These are phyloP conservation scores for Paraconiothyrium brasiliense DNA, from an alignment of 2,329 filamentous ascomycete genomes.

Conservation along the genomic window DNA sequence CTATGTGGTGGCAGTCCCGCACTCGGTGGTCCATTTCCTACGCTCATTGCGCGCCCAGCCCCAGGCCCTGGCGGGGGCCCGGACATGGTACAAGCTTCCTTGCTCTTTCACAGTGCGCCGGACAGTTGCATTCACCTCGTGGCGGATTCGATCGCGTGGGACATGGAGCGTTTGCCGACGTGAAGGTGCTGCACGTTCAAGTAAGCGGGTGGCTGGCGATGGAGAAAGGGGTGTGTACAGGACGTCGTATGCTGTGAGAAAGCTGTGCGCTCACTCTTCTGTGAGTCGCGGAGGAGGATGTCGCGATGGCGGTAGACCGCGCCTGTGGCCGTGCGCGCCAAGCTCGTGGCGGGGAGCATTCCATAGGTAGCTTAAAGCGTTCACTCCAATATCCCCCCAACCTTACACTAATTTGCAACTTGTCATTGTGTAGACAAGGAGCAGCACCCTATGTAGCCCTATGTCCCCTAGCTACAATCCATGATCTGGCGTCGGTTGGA, in stretches of 20 bases:
- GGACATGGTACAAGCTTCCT: constrained; percentile 39
- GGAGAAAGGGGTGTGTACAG: background rate
- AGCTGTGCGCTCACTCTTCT: background rate
- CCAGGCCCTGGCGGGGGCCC: constrained; percentile 48
- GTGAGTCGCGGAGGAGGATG: constrained; percentile 29
- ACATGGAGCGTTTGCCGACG: constrained; percentile 19
- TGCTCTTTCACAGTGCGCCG: constrained; percentile 13
- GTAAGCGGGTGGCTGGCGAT: constrained; percentile 8
- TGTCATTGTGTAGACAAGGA: no score
- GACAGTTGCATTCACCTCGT: constrained; percentile 27
- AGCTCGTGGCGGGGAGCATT: constrained; percentile 2
- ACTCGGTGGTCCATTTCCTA: constrained; percentile 54
- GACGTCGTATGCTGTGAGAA: background rate
- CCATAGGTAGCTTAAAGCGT: background rate
- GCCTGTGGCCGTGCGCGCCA: constrained; percentile 22
- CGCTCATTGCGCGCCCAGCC: constrained; percentile 50
- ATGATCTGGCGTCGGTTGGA: no score
- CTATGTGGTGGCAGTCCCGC: constrained; percentile 50
- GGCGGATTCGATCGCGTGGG: constrained; percentile 31
- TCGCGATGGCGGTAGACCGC: constrained; percentile 33
- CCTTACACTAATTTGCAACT: background rate
- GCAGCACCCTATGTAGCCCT: no score
- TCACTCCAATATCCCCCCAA: background rate
- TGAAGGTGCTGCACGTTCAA: background rate
- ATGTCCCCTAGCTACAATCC: no score